These are phyloP conservation scores for Pilasporangium apinafurcum DNA, from an alignment of 352 stramenopile genomes.

Conservation along the genomic window DNA sequence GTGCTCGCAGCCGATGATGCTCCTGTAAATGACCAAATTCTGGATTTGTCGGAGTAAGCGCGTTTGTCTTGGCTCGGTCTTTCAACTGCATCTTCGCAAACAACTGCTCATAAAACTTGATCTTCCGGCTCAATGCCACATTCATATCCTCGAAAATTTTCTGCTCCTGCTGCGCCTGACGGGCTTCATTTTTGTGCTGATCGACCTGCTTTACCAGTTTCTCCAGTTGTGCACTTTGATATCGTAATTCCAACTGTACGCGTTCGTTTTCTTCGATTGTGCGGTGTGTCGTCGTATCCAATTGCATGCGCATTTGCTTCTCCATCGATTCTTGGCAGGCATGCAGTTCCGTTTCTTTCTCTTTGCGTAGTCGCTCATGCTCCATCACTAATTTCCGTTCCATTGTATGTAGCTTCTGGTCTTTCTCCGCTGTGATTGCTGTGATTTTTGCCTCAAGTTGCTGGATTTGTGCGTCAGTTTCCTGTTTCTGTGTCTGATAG, in stretches of 20 bases:
- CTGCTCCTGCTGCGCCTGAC: slow-evolving; percentile 30
- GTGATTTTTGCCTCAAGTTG: slow-evolving; percentile 17
- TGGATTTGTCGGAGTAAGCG: too few species aligned
- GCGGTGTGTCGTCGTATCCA: slow-evolving; percentile 53
- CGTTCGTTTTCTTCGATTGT: slow-evolving; percentile 62
- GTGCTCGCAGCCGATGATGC: slow-evolving; percentile 22
- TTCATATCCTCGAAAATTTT: slow-evolving; percentile 66
- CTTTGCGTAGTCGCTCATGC: slow-evolving; percentile 38
- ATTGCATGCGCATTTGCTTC: slow-evolving; percentile 39
- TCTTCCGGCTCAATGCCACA: slow-evolving; percentile 37
- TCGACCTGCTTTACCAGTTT: slow-evolving; percentile 47
- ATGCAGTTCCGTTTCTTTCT: slow-evolving; percentile 39
- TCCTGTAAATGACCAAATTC: background rate
- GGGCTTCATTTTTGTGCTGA: slow-evolving; percentile 25
- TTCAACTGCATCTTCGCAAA: slow-evolving; percentile 57
- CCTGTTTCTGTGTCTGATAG: slow-evolving; percentile 28
- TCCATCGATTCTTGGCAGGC: slow-evolving; percentile 38
- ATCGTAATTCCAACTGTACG: slow-evolving; percentile 54
- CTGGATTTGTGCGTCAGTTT: slow-evolving; percentile 18
- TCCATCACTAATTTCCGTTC: slow-evolving; percentile 59
- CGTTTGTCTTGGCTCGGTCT: slow-evolving; percentile 18
- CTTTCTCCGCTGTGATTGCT: slow-evolving; percentile 21
- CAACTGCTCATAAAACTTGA: slow-evolving; percentile 66
- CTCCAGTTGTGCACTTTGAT: slow-evolving; percentile 52
- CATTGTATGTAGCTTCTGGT: slow-evolving; percentile 36